Evolutionary conservation across 148 eudicot species (phyloP), one percentile per base, ranked within the genome.

Genomic region (Heliamphora exappendiculata): DNA sequence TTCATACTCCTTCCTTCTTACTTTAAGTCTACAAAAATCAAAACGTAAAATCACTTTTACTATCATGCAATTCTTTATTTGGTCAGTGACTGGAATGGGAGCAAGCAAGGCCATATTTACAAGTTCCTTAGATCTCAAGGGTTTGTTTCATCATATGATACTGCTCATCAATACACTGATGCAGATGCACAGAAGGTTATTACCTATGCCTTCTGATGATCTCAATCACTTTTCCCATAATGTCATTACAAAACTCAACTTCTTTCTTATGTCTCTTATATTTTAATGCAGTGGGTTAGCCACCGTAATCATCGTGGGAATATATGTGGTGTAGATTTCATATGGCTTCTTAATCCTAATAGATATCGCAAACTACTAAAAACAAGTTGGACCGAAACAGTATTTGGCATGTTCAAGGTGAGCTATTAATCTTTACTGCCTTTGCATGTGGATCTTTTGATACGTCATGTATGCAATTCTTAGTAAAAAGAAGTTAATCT

Each of bases 271-370:
- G 10, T 70, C n/a, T 63, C 22, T 11, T 45, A 42, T 67, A 26
- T 54, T 75, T 82, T 54, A 39, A 0, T 83, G 77, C 79, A 96
- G 99, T 96, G 99, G 99, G 89, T 96, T 66, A 93, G 98, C 86
- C 99, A 96, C 79, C 98, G 97, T 54, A 96, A 96, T 84, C 99
- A 96, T 78, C 86, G 91, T 44, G 99, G 99, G 33, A 93, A 96
- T 73, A 88, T 96, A 47, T 93, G 98, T 72, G 99, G 99, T 65
- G 99, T 96, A 44, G 99, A 96, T 81, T 96, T 96, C 77, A 96
- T 96, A 85, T 96, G 99, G 99, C 97, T 96, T 86, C 97, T 93
- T 58, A 96, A 96, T 81, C 99, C 99, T 64, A 93, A 90, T 76
- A 87, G 86, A 82, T 85, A 87, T 76, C 78, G 95, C 67, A 93